These are phyloP conservation scores for Diaporthe destruens DNA, from an alignment of 2,329 filamentous ascomycete species.

Conservation along the genomic window DNA sequence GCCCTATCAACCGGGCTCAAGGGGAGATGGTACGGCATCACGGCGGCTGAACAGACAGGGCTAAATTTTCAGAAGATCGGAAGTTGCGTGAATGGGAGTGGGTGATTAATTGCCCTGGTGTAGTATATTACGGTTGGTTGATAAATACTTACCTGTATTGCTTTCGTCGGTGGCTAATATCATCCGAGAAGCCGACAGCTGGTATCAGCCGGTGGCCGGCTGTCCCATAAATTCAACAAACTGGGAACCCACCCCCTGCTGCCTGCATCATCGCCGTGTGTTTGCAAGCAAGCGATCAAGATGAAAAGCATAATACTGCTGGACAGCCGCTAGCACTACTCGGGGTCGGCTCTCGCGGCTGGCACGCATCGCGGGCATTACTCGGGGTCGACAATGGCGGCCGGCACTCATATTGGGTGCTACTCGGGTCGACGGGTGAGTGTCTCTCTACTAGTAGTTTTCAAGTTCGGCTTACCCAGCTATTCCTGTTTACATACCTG, in stretches of 20 bases:
- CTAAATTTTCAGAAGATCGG: neutral
- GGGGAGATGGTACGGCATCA: conserved; percentile 33
- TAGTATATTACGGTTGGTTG: neutral
- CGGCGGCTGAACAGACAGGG: neutral
- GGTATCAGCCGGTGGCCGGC: neutral
- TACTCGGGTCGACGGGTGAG: too few species aligned
- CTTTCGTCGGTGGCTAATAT: too few species aligned
- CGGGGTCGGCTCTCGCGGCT: neutral
- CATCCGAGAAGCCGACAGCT: neutral
- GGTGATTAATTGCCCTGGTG: neutral
- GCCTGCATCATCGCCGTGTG: too few species aligned
- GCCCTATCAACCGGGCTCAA: conserved; percentile 33
- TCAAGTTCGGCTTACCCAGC: neutral
- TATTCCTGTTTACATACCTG: neutral
- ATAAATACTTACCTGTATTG: too few species aligned
- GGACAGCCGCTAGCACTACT: neutral
- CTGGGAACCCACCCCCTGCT: too few species aligned
- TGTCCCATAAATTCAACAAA: too few species aligned
- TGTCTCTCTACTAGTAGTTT: too few species aligned
- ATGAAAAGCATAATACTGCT: neutral
- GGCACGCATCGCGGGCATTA: neutral
- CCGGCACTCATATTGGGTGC: neutral
- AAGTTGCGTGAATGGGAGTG: conserved; percentile 7
- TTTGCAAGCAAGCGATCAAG: too few species aligned
- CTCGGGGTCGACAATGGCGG: neutral